phyloP scores from a whole-genome alignment of 2,329 filamentous ascomycete genomes.

The Pestalotiopsis fici region DNA sequence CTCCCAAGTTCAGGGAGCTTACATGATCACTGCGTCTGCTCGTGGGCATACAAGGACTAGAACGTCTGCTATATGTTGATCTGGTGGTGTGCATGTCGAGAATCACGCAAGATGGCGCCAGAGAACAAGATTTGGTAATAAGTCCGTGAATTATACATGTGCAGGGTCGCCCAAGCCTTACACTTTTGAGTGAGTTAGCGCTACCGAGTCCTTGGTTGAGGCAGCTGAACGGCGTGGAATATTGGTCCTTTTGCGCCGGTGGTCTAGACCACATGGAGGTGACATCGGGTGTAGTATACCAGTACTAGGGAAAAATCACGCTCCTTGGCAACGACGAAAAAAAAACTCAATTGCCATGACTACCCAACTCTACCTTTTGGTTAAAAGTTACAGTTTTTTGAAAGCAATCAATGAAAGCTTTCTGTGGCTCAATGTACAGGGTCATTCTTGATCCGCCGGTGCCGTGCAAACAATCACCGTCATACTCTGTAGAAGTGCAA shows the following conservation, averaged over 20 bases:
- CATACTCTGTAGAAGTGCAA: too few relatives aligned
- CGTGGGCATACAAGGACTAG: too few relatives aligned
- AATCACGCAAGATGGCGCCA: conserved; percentile 7
- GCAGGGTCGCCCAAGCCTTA: too few relatives aligned
- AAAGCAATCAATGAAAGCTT: background rate
- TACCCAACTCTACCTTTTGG: background rate
- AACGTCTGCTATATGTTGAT: background rate
- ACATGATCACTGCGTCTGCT: too few relatives aligned
- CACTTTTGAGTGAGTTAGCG: background rate
- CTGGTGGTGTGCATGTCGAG: background rate
- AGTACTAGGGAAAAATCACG: background rate
- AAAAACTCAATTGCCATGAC: background rate
- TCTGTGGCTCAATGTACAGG: too few relatives aligned
- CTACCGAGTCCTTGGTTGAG: background rate
- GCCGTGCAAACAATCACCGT: too few relatives aligned
- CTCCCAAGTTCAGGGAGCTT: too few relatives aligned
- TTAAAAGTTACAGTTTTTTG: background rate
- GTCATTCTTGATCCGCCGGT: too few relatives aligned
- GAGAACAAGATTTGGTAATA: background rate
- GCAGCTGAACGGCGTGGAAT: background rate
- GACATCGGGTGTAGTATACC: background rate
- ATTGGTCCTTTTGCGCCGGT: background rate
- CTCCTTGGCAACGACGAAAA: too few relatives aligned
- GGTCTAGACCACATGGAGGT: background rate
- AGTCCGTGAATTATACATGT: background rate